These are phyloP conservation scores for Acanthamoeba sp. DNA, from an alignment of 208 protist genomes.

Conservation along the genomic window DNA sequence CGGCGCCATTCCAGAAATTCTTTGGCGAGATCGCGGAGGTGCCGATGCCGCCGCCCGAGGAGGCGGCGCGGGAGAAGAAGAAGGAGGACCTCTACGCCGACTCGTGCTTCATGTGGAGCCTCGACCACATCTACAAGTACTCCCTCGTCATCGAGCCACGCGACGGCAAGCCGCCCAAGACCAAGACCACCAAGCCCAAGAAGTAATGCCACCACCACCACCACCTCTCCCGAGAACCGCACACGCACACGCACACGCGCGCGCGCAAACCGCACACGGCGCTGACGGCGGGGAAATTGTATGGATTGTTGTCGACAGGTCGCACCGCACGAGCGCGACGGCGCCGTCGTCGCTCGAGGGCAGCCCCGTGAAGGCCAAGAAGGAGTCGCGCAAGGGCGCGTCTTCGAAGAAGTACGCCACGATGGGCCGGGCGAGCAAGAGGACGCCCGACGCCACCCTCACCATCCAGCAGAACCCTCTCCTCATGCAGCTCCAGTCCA, in stretches of 20 bases:
- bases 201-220: background rate
- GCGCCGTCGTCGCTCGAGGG: background rate
- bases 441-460: slow-evolving; percentile 9
- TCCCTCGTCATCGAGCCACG: slow-evolving; percentile 41
- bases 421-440: slow-evolving; percentile 20
- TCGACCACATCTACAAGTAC: slow-evolving; percentile 47
- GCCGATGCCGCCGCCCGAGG: slow-evolving; percentile 13
- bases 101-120: slow-evolving; percentile 32
- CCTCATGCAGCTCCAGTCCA: slow-evolving; percentile 45
- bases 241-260: background rate
- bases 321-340: background rate
- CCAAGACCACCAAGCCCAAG: slow-evolving; percentile 10
- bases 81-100: slow-evolving; percentile 24
- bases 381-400: slow-evolving; percentile 1
- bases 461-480: slow-evolving; percentile 38
- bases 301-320: background rate
- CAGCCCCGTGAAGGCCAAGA: background rate
- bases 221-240: too few relatives aligned
- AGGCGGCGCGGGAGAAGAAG: slow-evolving; percentile 14
- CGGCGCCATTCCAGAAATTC: slow-evolving; percentile 17
- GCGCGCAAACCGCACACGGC: background rate
- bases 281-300: background rate
- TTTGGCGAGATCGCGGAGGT: slow-evolving; percentile 35
- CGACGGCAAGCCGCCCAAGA: slow-evolving; percentile 17
- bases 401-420: slow-evolving; percentile 22